Percentiles rank a stretch among this genome's conserved stretches.
Conservation (phyloP, 176 grass and related monocot genomes). For the Ananas comosus region DNA sequence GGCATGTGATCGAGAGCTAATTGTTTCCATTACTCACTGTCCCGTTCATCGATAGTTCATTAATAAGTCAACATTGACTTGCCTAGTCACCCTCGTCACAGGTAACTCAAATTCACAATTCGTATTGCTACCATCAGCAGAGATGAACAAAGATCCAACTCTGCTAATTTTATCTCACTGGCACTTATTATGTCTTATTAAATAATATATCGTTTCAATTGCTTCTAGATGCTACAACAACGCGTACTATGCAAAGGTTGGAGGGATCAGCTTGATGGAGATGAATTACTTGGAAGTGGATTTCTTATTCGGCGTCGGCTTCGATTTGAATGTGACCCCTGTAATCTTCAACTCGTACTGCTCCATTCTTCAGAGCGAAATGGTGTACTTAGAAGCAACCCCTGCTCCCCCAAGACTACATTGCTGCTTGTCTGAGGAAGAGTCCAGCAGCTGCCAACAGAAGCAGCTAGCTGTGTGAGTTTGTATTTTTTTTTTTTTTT, state of each 20-base stretch:
- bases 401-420: conserved; percentile 11
- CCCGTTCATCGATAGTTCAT: neutral
- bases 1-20: neutral
- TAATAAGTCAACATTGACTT: too few relatives aligned
- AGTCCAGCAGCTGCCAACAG: conserved; percentile 11
- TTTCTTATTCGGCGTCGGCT: conserved; percentile 86
- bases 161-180: neutral
- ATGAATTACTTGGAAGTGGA: conserved; percentile 98
- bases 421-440: conserved; percentile 36
- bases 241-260: conserved; percentile 95
- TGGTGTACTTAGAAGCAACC: conserved; percentile 49
- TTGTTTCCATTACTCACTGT: neutral
- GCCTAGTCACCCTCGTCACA: too few relatives aligned
- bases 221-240: conserved; percentile 85
- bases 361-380: conserved; percentile 69
- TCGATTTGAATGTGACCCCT: conserved; percentile 91
- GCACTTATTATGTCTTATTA: neutral
- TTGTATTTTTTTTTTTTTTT: neutral
- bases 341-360: conserved; percentile 72
- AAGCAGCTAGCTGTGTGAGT: conserved; percentile 28
- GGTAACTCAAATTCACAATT: too few relatives aligned
- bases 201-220: neutral
- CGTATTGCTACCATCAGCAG: neutral
- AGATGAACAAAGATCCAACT: neutral
- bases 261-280: conserved; percentile 85